Base-by-base conservation (phyloP, 2,329 filamentous ascomycete genomes). In the Fusarium guadeloupense region DNA sequence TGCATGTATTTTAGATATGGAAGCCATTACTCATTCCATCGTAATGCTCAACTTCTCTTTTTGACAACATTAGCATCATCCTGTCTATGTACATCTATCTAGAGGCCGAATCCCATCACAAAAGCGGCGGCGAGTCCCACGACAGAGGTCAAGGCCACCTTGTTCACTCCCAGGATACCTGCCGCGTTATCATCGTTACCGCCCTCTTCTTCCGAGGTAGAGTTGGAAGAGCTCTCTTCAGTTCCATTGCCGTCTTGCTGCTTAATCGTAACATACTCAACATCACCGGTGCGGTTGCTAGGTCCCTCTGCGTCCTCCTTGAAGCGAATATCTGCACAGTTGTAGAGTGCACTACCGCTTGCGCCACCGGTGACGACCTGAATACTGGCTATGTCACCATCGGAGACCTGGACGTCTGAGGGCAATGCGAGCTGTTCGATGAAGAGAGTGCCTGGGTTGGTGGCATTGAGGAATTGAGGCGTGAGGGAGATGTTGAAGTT, bases 281-380 rank as follows among this genome's bases (percentile, higher is more conserved):
- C 83, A 4, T 70, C 68, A 1, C 72, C 67, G 19, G 38, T 69
- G 59, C 73, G 74, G 54, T 74, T 74, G 21, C 76, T 71, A 14
- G 82, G 77, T 9, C 77, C 72, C 16, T 80, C 77, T 5, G 84
- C 79, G 10, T 77, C 76, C 45, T 78, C 76, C 26, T 81, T 83
- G 77, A 93, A 88, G 21, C 84, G 87, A 64, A 93, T 85, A 68
- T 93, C 90, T 70, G 89, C 88, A 74, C 90, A 93, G 75, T 88
- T 90, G 75, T 92, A 93, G 26, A 93, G 76, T 14, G 89, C 86
- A 33, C 80, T 81, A 17, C 80, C 83, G 5, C 77, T 78, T 19
- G 83, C 79, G 23, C 85, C 86, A 40, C 86, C 79, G 5, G 86
- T 88, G 30, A 92, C 82, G 45, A 93, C 85, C 76, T 92, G 90